Conservation (phyloP, 2,329 filamentous ascomycete species). For the Diatrype stigma region DNA sequence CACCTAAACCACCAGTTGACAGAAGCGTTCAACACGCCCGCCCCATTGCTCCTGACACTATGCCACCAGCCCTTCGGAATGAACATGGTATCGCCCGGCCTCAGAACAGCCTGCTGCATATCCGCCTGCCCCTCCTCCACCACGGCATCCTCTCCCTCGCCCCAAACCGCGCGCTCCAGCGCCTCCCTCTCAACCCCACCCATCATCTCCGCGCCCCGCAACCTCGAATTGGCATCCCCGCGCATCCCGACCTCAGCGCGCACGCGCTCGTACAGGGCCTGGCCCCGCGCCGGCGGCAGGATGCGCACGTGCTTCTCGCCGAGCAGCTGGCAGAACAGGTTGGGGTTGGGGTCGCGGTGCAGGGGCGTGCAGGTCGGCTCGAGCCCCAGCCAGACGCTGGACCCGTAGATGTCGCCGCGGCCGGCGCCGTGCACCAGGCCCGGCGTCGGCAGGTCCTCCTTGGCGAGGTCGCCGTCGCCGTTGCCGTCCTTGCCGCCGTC, state of each 20-base stretch:
- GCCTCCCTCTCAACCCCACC: conserved; percentile 63
- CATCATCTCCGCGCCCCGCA: conserved; percentile 91
- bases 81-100: conserved; percentile 67
- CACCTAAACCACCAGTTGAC: conserved; percentile 81
- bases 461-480: background rate
- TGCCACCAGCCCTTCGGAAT: conserved; percentile 88
- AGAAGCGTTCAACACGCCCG: conserved; percentile 34
- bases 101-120: conserved; percentile 51
- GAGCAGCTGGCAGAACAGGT: conserved; percentile 80
- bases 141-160: conserved; percentile 4
- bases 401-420: conserved; percentile 79
- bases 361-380: conserved; percentile 86
- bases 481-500: background rate
- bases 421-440: conserved; percentile 58
- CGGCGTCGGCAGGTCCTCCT: conserved; percentile 64
- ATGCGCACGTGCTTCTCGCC: conserved; percentile 71
- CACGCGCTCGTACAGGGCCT: conserved; percentile 57
- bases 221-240: conserved; percentile 35
- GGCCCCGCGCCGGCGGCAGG: conserved; percentile 60
- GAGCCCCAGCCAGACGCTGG: conserved; percentile 83
- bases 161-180: conserved; percentile 71
- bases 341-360: conserved; percentile 91
- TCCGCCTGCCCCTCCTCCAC: conserved; percentile 16
- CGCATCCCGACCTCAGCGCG: conserved; percentile 30
- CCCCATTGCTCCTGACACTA: conserved; percentile 63